Evolutionary conservation across 306 rosid species (phyloP), one percentile per base, ranked within the genome.

Genomic region (Pachyrhizus erosus): DNA sequence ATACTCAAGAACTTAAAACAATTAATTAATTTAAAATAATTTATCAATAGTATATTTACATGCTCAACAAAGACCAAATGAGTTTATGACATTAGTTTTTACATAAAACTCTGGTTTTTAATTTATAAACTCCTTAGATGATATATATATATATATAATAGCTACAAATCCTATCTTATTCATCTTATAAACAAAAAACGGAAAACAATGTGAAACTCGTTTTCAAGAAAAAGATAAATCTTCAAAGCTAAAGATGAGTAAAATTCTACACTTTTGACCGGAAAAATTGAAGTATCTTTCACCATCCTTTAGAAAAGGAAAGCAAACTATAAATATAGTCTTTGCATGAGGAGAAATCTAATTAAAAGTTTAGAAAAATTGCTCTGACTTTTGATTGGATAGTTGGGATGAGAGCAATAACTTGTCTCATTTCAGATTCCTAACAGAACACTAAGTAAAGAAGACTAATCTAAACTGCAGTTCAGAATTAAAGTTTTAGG

Each of bases 331-430:
- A 70, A 2, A 33, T 33, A 33, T 33, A 0, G 37, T 2, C 5
- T 33, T 33, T 5, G 5, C 5, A 33, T 33, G 37, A 33, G 5
- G 5, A 33, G 5, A 33, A 33, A 33, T 33, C 37, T 33, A 33
- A 33, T 65, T 33, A 11, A 2, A 66, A 33, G 23, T 45, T 39
- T 34, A 68, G 71, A 69, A 79, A 37, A 75, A 73, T 17, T 51
- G 62, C 76, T 88, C 79, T 85, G 80, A 31, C 78, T 86, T 83
- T n/a, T n/a, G n/a, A n/a, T n/a, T n/a, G n/a, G n/a, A n/a, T n/a
- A n/a, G n/a, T n/a, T 82, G 81, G 84, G 49, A n/a, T 85, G 82
- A 75, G 29, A 23, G 18, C 39, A 65, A 74, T 31, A 40, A 74
- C 65, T 73, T 81, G 34, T 43, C 83, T 83, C 86, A 84, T 74